A percentile compares a stretch with the other conserved stretches of the same genome.
phyloP scores from a whole-genome alignment of 495 filamentous ascomycete genomes.

The Bacidia rubella region DNA sequence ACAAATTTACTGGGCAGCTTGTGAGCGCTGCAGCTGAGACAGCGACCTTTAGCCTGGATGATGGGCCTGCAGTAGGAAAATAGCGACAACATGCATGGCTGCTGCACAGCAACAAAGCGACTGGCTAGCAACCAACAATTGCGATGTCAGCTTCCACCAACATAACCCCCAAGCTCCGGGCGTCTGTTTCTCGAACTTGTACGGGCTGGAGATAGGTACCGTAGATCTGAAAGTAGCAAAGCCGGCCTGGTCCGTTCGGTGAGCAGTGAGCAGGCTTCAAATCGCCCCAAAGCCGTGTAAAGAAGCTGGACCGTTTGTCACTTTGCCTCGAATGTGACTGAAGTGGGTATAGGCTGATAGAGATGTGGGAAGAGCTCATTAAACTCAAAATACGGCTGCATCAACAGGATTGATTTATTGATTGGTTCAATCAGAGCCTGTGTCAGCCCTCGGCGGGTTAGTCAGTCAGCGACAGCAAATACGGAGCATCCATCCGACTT shows the following conservation, averaged over 20 bases:
- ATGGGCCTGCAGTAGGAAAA: background rate
- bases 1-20: too few relatives aligned
- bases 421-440: too few relatives aligned
- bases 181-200: background rate
- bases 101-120: background rate
- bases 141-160: background rate
- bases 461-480: background rate
- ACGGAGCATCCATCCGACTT: background rate
- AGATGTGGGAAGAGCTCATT: conserved; percentile 1
- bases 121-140: background rate
- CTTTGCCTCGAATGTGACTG: background rate
- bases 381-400: conserved; percentile 3
- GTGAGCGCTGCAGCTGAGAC: too few relatives aligned
- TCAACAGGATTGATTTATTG: background rate
- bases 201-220: too few relatives aligned
- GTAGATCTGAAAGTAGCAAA: too few relatives aligned
- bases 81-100: background rate
- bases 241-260: background rate
- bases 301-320: background rate
- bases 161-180: background rate
- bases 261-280: background rate
- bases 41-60: background rate
- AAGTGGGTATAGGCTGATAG: background rate
- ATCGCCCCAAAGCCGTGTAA: too few relatives aligned
- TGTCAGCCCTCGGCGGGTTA: background rate